Conservation (phyloP, 306 rosid genomes). For the Castanospermum australe region DNA sequence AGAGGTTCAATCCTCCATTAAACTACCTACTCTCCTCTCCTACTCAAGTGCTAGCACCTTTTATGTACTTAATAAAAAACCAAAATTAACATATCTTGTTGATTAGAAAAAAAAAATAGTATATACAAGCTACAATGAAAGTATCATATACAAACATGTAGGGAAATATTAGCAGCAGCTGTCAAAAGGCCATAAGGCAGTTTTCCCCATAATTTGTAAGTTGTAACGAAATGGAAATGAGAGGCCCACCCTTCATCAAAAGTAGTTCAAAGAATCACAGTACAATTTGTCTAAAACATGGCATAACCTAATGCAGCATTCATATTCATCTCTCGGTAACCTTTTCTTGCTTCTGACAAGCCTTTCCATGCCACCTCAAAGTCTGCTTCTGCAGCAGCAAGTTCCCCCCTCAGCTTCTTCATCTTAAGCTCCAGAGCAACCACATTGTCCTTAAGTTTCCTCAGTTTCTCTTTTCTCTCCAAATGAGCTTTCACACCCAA, state of each 20-base stretch:
- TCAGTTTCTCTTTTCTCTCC: conserved; percentile 26
- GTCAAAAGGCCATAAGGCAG: too few species aligned
- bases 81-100: too few species aligned
- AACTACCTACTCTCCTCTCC: too few species aligned
- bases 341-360: conserved; percentile 26
- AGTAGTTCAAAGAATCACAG: neutral
- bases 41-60: too few species aligned
- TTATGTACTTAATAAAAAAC: too few species aligned
- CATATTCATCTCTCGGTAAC: conserved; percentile 24
- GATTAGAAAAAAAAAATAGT: too few species aligned
- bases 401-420: conserved; percentile 30
- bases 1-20: too few species aligned
- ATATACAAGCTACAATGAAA: too few species aligned
- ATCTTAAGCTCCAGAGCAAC: conserved; percentile 35
- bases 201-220: neutral
- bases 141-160: too few species aligned
- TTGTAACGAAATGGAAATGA: neutral
- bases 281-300: conserved; percentile 1
- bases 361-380: conserved; percentile 25
- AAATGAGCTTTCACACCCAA: conserved; percentile 25
- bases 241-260: neutral
- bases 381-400: conserved; percentile 26
- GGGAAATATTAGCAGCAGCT: too few species aligned
- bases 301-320: conserved; percentile 41
- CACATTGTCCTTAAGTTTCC: conserved; percentile 24